These are phyloP conservation scores for Hyaloscypha finlandica DNA, from an alignment of 495 filamentous ascomycete genomes.

Conservation along the genomic window DNA sequence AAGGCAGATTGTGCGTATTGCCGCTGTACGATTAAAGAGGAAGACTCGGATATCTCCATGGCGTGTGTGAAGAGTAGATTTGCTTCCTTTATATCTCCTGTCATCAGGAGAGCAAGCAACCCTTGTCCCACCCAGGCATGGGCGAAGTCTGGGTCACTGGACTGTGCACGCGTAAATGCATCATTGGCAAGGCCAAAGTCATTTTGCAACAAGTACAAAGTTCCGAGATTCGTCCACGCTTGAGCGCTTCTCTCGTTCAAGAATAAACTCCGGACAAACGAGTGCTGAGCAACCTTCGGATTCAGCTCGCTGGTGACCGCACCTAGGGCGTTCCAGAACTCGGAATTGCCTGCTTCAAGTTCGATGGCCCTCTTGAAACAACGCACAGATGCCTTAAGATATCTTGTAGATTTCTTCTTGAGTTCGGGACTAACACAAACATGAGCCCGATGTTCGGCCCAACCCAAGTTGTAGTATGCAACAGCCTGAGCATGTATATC, in stretches of 20 bases:
- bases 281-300: conserved; percentile 87
- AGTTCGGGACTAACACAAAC: conserved; percentile 52
- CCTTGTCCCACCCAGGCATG: conserved; percentile 95
- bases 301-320: conserved; percentile 84
- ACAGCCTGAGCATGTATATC: conserved; percentile 93
- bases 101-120: conserved; percentile 67
- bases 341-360: conserved; percentile 88
- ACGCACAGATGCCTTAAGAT: conserved; percentile 78
- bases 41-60: conserved; percentile 84
- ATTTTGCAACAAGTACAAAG: conserved; percentile 80
- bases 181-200: conserved; percentile 83
- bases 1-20: conserved; percentile 79
- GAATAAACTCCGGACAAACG: conserved; percentile 88
- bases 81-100: conserved; percentile 75
- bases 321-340: conserved; percentile 97
- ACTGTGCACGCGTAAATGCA: conserved; percentile 88
- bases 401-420: conserved; percentile 56
- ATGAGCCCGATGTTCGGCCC: conserved; percentile 85
- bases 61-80: conserved; percentile 89
- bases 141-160: conserved; percentile 87
- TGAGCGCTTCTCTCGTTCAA: conserved; percentile 85
- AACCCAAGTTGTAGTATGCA: conserved; percentile 95
- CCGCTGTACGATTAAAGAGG: conserved; percentile 67
- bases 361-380: conserved; percentile 98
- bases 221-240: conserved; percentile 88